Base-by-base conservation (phyloP, 768 basidiomycete genomes). In the Boletellus ananiceps region DNA sequence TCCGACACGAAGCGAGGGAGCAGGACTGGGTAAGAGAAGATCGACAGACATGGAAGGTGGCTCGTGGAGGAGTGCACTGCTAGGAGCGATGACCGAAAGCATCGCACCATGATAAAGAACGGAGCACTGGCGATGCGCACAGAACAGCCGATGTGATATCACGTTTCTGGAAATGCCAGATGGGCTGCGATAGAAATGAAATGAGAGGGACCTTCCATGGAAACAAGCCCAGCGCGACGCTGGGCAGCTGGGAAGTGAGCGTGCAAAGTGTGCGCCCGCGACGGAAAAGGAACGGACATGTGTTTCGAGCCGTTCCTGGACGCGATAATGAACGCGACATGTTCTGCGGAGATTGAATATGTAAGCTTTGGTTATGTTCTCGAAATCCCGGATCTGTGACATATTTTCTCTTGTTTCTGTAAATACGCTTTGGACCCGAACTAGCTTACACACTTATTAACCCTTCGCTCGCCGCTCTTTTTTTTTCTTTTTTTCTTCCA, bases 341-440 rank as follows among this genome's bases (percentile, higher is more conserved):
- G 56, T 55, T 53, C 6, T 61, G 60, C 65, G 67, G 66, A 63
- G 65, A 60, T 67, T 63, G 59, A 69, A 69, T 51, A 34, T 55
- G 52, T 65, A 55, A 37, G 54, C 67, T 65, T 65, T 69, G 51
- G 65, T 69, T 67, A 69, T 67, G 67, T 67, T 67, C 65, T 67
- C 63, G 65, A 67, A 69, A 59, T 69, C 64, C 67, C 66, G 59
- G 58, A 69, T 67, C 67, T 67, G 66, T 69, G 66, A 67, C 68
- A 67, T 67, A 67, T 69, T 69, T 69, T 62, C 63, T 63, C 61
- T 69, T 59, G 62, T 62, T 63, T 67, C 67, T 69, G 67, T 69
- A 67, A 67, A 69, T 69, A 65, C 66, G 62, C 54, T 66, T 68
- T 66, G 65, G 64, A 57, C 58, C 65, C 67, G 67, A 67, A 65